Conservation (phyloP, 2,329 filamentous ascomycete species). For the Pseudogymnoascus sp. region DNA sequence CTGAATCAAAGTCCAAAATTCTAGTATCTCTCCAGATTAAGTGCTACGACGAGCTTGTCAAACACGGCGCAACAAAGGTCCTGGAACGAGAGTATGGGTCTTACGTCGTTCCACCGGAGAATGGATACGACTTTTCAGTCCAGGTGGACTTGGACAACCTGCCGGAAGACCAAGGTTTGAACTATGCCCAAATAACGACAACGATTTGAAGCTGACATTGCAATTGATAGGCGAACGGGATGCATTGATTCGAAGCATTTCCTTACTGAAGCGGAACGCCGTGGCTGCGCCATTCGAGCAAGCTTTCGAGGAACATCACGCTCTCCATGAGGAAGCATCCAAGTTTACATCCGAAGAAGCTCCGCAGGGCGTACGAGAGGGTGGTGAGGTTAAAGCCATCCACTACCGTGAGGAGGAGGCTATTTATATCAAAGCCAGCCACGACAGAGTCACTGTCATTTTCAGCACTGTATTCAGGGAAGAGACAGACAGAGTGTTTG, state of each 20-base stretch:
- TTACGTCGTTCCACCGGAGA: constrained; percentile 81
- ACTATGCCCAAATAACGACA: not conserved
- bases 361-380: constrained; percentile 81
- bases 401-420: constrained; percentile 98
- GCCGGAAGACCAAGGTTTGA: constrained; percentile 66
- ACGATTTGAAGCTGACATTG: constrained; percentile 12
- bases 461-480: constrained; percentile 98
- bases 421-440: constrained; percentile 96
- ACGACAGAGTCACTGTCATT: constrained; percentile 96
- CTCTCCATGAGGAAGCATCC: constrained; percentile 77
- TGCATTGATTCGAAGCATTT: constrained; percentile 78
- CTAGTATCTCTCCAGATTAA: constrained; percentile 90
- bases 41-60: constrained; percentile 86
- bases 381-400: constrained; percentile 88
- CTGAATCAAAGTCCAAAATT: constrained; percentile 88
- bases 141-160: constrained; percentile 82
- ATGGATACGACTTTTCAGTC: constrained; percentile 93
- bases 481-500: constrained; percentile 94
- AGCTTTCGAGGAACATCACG: constrained; percentile 88
- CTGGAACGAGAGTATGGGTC: constrained; percentile 90
- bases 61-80: constrained; percentile 87
- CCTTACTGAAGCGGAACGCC: constrained; percentile 91
- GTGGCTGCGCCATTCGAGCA: constrained; percentile 99
- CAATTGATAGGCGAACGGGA: constrained; percentile 64
- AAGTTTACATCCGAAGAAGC: constrained; percentile 92